phyloP scores from a whole-genome alignment of 768 basidiomycete genomes.

The Suillus subluteus region DNA sequence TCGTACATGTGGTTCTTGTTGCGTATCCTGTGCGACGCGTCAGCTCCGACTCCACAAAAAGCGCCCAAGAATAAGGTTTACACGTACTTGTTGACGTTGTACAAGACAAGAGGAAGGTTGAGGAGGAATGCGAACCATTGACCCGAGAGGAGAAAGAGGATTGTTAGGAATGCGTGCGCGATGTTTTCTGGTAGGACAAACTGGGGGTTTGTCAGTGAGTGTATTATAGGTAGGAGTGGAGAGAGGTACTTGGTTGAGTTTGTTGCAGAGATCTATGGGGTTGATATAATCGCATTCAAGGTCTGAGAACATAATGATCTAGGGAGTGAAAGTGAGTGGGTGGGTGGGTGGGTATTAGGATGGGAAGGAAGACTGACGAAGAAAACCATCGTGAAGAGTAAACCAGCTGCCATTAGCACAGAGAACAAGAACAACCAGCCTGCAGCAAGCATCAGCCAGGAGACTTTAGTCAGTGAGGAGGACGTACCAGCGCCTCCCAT shows the following conservation, averaged over 20 bases:
- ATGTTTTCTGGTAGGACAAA: conserved; percentile 97
- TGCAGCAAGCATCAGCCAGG: conserved; percentile 29
- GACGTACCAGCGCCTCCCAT: conserved; percentile 50
- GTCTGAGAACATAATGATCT: conserved; percentile 99
- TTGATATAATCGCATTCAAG: conserved; percentile 99
- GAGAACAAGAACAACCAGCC: conserved; percentile 98
- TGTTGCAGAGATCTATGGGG: conserved; percentile 99
- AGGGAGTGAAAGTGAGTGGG: conserved; percentile 5
- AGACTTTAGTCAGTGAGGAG: not conserved
- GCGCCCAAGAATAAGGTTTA: not conserved
- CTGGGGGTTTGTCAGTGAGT: conserved; percentile 42
- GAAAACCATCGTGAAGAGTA: conserved; percentile 99
- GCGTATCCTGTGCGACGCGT: conserved; percentile 64
- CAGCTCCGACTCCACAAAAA: not conserved
- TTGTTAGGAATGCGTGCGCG: conserved; percentile 89
- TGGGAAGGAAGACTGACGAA: conserved; percentile 67
- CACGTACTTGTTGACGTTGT: conserved; percentile 92
- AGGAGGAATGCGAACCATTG: conserved; percentile 95
- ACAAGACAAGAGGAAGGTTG: conserved; percentile 87
- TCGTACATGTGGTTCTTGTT: conserved; percentile 98
- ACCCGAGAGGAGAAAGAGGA: conserved; percentile 90
- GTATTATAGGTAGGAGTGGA: not conserved
- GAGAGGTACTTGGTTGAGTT: conserved; percentile 86
- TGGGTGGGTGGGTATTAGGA: not conserved
- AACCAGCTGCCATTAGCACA: conserved; percentile 91